A percentile compares a stretch with the other conserved stretches of the same genome.
Conservation (phyloP, 352 stramenopile genomes). For the Halophytophthora batemanensis region DNA sequence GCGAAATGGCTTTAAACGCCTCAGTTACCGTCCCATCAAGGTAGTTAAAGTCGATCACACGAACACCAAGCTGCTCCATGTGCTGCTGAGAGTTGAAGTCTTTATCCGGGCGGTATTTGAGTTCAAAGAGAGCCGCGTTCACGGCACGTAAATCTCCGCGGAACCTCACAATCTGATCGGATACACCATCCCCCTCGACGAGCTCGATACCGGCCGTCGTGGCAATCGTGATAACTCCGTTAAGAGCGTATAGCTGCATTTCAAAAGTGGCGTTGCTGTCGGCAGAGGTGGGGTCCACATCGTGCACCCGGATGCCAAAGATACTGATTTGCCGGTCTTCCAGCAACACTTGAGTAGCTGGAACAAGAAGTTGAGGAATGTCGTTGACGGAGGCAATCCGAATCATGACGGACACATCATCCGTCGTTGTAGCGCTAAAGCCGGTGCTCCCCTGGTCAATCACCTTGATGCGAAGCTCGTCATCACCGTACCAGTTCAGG, state of each 20-base stretch:
- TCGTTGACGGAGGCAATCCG: conserved; percentile 63
- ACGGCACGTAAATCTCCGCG: conserved; percentile 46
- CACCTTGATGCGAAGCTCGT: conserved; percentile 50
- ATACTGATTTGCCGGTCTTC: conserved; percentile 65
- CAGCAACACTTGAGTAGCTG: conserved; percentile 40
- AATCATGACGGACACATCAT: conserved; percentile 37
- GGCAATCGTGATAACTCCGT: conserved; percentile 44
- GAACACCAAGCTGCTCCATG: conserved; percentile 50
- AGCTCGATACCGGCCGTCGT: conserved; percentile 25
- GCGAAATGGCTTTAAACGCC: conserved; percentile 33
- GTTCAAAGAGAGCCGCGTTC: conserved; percentile 70
- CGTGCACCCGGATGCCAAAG: conserved; percentile 60
- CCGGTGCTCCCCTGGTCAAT: conserved; percentile 65
- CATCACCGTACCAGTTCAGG: conserved; percentile 74
- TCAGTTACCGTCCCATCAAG: conserved; percentile 47
- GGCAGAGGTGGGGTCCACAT: conserved; percentile 42
- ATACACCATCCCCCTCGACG: conserved; percentile 45
- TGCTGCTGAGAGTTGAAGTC: conserved; percentile 77
- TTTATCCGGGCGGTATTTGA: conserved; percentile 63
- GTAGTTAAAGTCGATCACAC: conserved; percentile 54
- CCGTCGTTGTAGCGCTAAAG: conserved; percentile 33
- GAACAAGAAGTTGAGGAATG: conserved; percentile 45
- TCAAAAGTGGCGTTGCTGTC: conserved; percentile 47
- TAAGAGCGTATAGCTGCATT: conserved; percentile 53
- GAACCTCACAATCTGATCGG: conserved; percentile 59